These are phyloP conservation scores for Suillus decipiens DNA, from an alignment of 768 basidiomycete genomes.

Conservation along the genomic window DNA sequence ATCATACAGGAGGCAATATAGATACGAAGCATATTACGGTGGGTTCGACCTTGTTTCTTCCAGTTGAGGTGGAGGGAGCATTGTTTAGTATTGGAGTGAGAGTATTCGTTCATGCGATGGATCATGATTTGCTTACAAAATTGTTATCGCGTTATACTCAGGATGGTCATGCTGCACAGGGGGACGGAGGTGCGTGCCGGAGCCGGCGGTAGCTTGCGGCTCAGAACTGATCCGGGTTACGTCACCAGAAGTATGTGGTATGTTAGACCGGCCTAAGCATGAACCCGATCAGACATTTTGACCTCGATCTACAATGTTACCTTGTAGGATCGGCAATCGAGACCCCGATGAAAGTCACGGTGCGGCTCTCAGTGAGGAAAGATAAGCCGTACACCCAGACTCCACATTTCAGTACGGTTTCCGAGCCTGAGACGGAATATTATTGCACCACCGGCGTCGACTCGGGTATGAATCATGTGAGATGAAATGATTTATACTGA, in stretches of 20 bases:
- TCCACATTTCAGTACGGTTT: conserved; percentile 51
- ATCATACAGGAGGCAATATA: conserved; percentile 60
- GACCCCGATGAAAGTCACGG: conserved; percentile 56
- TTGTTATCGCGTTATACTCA: conserved; percentile 22
- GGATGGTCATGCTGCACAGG: conserved; percentile 70
- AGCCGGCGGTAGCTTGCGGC: not conserved
- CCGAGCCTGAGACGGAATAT: conserved; percentile 38
- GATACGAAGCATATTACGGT: conserved; percentile 57
- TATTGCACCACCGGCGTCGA: conserved; percentile 63
- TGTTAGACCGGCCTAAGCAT: conserved; percentile 18
- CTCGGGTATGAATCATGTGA: conserved; percentile 31
- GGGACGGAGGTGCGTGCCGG: conserved; percentile 55
- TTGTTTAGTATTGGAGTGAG: conserved; percentile 60
- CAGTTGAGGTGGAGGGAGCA: conserved; percentile 60
- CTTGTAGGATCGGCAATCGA: conserved; percentile 60
- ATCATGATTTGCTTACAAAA: not conserved
- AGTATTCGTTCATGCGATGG: conserved; percentile 18
- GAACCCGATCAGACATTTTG: conserved; percentile 1
- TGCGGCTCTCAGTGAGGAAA: conserved; percentile 57
- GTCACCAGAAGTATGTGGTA: conserved; percentile 58
- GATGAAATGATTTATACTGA: not conserved
- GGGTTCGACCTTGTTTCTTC: conserved; percentile 60
- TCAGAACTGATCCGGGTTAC: not conserved
- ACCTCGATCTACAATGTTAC: not conserved
- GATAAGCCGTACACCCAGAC: conserved; percentile 59